Percentiles rank a stretch among this genome's conserved stretches.
Conservation (phyloP, 495 filamentous ascomycete species). For the Antarctomyces pellizariae region DNA sequence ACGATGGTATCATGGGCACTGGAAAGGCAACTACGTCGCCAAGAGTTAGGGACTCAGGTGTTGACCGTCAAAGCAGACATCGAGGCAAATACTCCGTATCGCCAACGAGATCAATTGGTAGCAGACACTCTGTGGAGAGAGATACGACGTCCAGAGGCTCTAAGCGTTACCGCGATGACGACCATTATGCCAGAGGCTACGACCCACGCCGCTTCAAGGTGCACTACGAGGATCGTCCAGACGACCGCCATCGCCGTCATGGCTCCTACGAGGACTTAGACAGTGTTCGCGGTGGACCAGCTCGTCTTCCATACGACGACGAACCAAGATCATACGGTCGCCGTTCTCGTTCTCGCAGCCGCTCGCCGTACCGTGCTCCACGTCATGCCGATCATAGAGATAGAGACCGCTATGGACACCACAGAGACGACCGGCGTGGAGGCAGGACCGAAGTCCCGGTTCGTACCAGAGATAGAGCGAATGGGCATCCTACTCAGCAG, state of each 20-base stretch:
- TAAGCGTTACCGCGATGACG: conserved; percentile 46
- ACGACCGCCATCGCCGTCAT: conserved; percentile 21
- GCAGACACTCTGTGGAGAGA: conserved; percentile 19
- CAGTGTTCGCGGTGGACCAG: conserved; percentile 25
- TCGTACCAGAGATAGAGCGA: conserved; percentile 8
- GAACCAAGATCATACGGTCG: conserved; percentile 28
- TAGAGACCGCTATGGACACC: conserved; percentile 13
- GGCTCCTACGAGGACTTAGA: conserved; percentile 44
- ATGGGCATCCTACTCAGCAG: conserved; percentile 10
- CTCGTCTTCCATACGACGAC: conserved; percentile 28
- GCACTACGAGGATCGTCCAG: conserved; percentile 28
- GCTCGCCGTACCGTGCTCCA: conserved; percentile 31
- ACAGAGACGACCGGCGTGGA: conserved; percentile 10
- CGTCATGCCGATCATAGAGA: conserved; percentile 19
- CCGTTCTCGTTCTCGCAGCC: conserved; percentile 41
- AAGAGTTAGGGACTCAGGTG: conserved; percentile 28
- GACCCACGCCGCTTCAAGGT: conserved; percentile 35
- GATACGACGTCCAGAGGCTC: conserved; percentile 27
- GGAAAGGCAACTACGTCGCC: conserved; percentile 43
- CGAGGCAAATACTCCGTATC: conserved; percentile 44
- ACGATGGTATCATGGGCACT: conserved; percentile 39
- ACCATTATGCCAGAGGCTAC: conserved; percentile 30
- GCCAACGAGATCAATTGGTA: conserved; percentile 39
- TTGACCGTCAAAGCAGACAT: conserved; percentile 46
- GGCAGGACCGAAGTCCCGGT: conserved; percentile 11